phyloP scores from a whole-genome alignment of 306 rosid species.

The Rosa lucieae region DNA sequence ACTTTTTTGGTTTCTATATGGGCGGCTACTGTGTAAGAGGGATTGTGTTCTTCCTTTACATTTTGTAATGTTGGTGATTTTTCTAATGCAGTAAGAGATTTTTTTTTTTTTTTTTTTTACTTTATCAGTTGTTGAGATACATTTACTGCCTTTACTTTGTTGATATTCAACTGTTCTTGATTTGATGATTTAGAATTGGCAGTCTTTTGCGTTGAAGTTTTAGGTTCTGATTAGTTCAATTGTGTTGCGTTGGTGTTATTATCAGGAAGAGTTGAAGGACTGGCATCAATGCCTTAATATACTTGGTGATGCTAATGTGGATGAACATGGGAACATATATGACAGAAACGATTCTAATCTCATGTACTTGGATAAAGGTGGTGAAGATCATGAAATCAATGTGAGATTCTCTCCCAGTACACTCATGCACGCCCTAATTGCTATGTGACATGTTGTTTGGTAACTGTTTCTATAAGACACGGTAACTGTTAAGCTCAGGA shows the following conservation, averaged over 20 bases:
- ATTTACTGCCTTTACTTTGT: background rate
- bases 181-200: background rate
- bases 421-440: background rate
- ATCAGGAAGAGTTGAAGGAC: constrained; percentile 89
- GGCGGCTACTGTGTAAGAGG: background rate
- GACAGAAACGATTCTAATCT: constrained; percentile 62
- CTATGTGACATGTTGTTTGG: constrained; percentile 1
- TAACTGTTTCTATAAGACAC: background rate
- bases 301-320: constrained; percentile 83
- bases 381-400: constrained; percentile 91
- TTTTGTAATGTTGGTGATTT: background rate
- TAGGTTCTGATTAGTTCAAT: background rate
- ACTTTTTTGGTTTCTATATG: background rate
- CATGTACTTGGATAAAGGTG: constrained; percentile 82
- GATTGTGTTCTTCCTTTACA: no score
- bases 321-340: constrained; percentile 70
- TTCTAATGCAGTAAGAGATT: background rate
- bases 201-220: background rate
- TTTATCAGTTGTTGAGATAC: background rate
- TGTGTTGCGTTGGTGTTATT: background rate
- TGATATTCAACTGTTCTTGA: background rate
- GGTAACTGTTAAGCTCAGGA: background rate
- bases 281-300: constrained; percentile 90
- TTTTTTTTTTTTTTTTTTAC: background rate
- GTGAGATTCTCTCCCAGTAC: constrained; percentile 18